A percentile compares a stretch with the other conserved stretches of the same genome.
These are phyloP conservation scores for Zygotorulaspora mrakii DNA, from an alignment of 1,139 yeast species.

Conservation along the genomic window DNA sequence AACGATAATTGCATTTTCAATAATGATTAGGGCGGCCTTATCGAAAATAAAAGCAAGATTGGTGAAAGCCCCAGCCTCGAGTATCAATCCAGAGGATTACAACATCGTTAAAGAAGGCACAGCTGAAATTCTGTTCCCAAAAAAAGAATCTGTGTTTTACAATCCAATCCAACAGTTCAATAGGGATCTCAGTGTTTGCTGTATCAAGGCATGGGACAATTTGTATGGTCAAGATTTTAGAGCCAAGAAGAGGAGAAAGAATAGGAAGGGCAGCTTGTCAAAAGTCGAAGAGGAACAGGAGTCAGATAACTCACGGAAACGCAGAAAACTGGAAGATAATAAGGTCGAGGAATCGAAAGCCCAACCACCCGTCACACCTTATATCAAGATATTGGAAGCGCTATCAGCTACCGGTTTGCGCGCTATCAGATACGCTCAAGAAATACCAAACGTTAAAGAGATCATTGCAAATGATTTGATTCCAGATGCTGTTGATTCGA, in stretches of 20 bases:
- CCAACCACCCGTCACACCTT: conserved; percentile 37
- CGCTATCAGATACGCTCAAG: conserved; percentile 89
- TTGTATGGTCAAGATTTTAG: conserved; percentile 40
- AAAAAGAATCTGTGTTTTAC: conserved; percentile 77
- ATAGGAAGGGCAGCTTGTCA: conserved; percentile 31
- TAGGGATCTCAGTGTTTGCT: conserved; percentile 81
- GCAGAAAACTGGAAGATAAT: conserved; percentile 25
- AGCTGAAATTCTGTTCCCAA: conserved; percentile 75
- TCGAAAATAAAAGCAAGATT: conserved; percentile 22
- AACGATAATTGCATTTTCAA: too few species aligned
- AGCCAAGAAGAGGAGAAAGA: conserved; percentile 37
- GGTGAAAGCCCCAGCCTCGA: conserved; percentile 8
- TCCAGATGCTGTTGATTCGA: conserved; percentile 81
- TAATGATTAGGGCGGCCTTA: conserved; percentile 32
- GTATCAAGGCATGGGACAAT: conserved; percentile 81
- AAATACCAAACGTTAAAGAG: conserved; percentile 65
- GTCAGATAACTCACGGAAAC: conserved; percentile 25
- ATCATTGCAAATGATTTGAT: conserved; percentile 88
- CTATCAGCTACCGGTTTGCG: conserved; percentile 92
- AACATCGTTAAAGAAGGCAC: conserved; percentile 68
- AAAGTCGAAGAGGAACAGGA: conserved; percentile 28
- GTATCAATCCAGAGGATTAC: conserved; percentile 36
- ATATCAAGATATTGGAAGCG: conserved; percentile 76
- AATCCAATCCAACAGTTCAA: conserved; percentile 96
- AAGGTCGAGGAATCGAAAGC: conserved; percentile 12